A percentile compares a stretch with the other conserved stretches of the same genome.
These are phyloP conservation scores for Fusarium graminum DNA, from an alignment of 2,329 filamentous ascomycete species.

Conservation along the genomic window DNA sequence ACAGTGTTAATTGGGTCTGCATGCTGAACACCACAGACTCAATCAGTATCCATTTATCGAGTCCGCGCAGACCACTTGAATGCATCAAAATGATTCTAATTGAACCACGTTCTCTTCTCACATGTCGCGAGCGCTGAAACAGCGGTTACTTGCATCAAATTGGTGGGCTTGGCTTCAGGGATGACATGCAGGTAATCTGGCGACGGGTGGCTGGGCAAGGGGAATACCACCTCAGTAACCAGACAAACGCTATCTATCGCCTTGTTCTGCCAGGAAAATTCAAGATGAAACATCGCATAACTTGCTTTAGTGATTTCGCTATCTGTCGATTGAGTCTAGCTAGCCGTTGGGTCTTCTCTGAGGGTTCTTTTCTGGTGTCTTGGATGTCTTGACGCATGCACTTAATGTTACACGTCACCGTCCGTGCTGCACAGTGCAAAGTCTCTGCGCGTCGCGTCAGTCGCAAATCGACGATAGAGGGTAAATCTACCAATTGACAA, in stretches of 20 bases:
- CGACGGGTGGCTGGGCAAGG: conserved; percentile 10
- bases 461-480: background rate
- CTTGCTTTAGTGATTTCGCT: conserved; percentile 14
- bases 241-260: background rate
- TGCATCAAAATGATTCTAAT: background rate
- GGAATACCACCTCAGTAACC: background rate
- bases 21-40: conserved; percentile 7
- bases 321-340: conserved; percentile 7
- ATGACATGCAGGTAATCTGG: conserved; percentile 12
- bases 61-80: background rate
- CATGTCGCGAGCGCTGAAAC: conserved; percentile 8
- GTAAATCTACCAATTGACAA: background rate
- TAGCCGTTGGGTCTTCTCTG: conserved; percentile 10
- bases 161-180: conserved; percentile 1
- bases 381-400: background rate
- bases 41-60: background rate
- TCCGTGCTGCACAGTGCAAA: conserved; percentile 12
- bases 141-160: conserved; percentile 9
- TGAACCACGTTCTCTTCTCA: conserved; percentile 10
- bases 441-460: conserved; percentile 4
- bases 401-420: conserved; percentile 24
- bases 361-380: background rate
- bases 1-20: conserved; percentile 11
- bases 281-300: conserved; percentile 16
- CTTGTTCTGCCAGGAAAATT: conserved; percentile 13